phyloP scores from a whole-genome alignment of 2,329 filamentous ascomycete species.

The Colletotrichum orchidophilum region DNA sequence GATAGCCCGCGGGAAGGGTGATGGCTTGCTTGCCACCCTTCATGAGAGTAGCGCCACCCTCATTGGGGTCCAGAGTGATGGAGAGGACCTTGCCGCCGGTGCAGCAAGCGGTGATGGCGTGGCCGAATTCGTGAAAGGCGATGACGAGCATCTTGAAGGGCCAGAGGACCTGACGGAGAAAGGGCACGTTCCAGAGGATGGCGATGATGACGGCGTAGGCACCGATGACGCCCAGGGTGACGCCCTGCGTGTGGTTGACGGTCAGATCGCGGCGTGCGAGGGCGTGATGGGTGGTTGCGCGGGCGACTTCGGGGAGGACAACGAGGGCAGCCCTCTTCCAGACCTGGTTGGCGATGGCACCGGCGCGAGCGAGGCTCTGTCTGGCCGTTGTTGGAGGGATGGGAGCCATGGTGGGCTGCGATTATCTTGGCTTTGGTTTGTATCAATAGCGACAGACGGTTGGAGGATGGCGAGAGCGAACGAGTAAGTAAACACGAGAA shows the following conservation, averaged over 20 bases:
- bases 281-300: conserved; percentile 24
- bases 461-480: background rate
- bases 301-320: conserved; percentile 14
- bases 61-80: conserved; percentile 78
- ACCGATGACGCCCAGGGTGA: conserved; percentile 77
- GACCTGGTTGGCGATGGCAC: conserved; percentile 1
- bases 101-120: conserved; percentile 76
- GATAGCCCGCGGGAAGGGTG: conserved; percentile 80
- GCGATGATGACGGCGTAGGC: conserved; percentile 77
- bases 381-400: conserved; percentile 24
- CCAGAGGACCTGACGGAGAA: conserved; percentile 79
- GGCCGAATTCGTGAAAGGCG: conserved; percentile 83
- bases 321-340: conserved; percentile 21
- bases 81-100: conserved; percentile 80
- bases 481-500: background rate
- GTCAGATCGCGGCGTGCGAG: conserved; percentile 62
- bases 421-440: background rate
- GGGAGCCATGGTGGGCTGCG: conserved; percentile 15
- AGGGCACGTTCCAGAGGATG: conserved; percentile 82
- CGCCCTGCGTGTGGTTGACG: conserved; percentile 73
- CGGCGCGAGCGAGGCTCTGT: conserved; percentile 22
- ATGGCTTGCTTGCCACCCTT: conserved; percentile 75
- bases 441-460: conserved; percentile 12
- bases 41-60: conserved; percentile 81
- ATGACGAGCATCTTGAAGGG: conserved; percentile 90